Conservation (phyloP, 2,329 filamentous ascomycete genomes). For the Diaporthe caulivora region DNA sequence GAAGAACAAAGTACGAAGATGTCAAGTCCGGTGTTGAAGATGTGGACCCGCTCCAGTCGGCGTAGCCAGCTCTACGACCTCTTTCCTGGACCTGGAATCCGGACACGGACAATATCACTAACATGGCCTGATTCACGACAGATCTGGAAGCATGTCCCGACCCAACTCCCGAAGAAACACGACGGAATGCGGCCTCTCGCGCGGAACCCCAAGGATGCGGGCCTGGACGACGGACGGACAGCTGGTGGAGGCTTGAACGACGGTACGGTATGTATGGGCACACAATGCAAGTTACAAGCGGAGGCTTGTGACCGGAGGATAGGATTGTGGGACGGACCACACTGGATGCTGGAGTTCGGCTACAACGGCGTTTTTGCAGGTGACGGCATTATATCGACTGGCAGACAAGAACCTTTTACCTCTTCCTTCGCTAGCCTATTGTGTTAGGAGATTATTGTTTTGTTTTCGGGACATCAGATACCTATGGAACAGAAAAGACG, state of each 20-base stretch:
- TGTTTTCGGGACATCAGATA: constrained; percentile 40
- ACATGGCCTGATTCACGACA: constrained; percentile 37
- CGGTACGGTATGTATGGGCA: constrained; percentile 27
- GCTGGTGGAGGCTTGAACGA: constrained; percentile 36
- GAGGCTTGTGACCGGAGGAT: constrained; percentile 26
- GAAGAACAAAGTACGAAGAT: constrained; percentile 76
- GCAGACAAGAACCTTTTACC: constrained; percentile 32
- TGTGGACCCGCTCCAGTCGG: constrained; percentile 72
- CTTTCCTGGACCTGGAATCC: constrained; percentile 35
- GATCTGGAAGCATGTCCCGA: constrained; percentile 35
- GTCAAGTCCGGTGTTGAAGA: constrained; percentile 74
- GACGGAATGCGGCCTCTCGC: constrained; percentile 35
- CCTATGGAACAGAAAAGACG: constrained; percentile 40
- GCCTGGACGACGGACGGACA: constrained; percentile 37
- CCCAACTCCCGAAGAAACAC: constrained; percentile 34
- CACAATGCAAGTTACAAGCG: constrained; percentile 21
- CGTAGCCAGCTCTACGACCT: constrained; percentile 39
- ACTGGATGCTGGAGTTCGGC: constrained; percentile 35
- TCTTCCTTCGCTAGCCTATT: constrained; percentile 38
- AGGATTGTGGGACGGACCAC: constrained; percentile 31
- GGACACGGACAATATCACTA: constrained; percentile 35
- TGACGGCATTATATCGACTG: constrained; percentile 35
- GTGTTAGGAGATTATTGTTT: constrained; percentile 37
- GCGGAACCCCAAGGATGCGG: constrained; percentile 31
- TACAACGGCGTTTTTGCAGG: constrained; percentile 38